These are phyloP conservation scores for Phlyctochytrium arcticum DNA, from an alignment of 192 early-diverging fungal species.

Conservation along the genomic window DNA sequence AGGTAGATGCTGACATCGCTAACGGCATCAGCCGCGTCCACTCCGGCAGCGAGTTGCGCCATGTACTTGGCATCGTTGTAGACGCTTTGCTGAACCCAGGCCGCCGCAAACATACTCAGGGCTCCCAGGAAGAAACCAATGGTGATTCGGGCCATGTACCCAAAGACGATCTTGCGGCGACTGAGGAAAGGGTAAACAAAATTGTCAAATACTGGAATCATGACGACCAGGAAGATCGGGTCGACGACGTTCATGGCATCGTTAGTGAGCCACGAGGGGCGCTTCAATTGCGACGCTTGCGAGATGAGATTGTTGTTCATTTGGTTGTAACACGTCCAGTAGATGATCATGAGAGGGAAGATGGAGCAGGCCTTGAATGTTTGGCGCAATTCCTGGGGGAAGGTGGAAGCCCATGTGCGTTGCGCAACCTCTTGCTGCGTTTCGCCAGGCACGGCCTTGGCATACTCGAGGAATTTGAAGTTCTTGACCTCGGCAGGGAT, in stretches of 20 bases:
- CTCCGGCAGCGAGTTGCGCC: neutral
- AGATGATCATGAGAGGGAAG: slow-evolving; percentile 16
- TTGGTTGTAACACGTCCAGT: slow-evolving; percentile 18
- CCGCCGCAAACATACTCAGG: slow-evolving; percentile 55
- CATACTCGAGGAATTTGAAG: slow-evolving; percentile 12
- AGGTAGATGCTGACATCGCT: slow-evolving; percentile 1
- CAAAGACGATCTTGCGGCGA: slow-evolving; percentile 44
- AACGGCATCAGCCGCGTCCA: neutral
- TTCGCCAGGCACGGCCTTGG: slow-evolving; percentile 1
- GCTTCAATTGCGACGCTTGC: slow-evolving; percentile 9
- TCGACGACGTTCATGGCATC: slow-evolving; percentile 58
- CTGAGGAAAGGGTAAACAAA: slow-evolving; percentile 57
- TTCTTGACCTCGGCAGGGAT: slow-evolving; percentile 2
- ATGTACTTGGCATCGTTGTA: slow-evolving; percentile 50
- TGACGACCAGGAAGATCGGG: slow-evolving; percentile 61
- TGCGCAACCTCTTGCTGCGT: neutral
- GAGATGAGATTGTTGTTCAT: slow-evolving; percentile 22
- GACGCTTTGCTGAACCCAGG: slow-evolving; percentile 58
- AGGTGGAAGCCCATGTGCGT: neutral
- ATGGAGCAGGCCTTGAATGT: slow-evolving; percentile 18
- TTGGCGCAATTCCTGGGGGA: slow-evolving; percentile 5
- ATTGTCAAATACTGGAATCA: slow-evolving; percentile 67
- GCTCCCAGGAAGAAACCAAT: slow-evolving; percentile 62
- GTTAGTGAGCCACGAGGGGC: slow-evolving; percentile 3
- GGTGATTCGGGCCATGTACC: slow-evolving; percentile 62